Percentiles rank a stretch among this genome's conserved stretches.
These are phyloP conservation scores for Tricholoma matsutake DNA, from an alignment of 768 basidiomycete species.

Conservation along the genomic window DNA sequence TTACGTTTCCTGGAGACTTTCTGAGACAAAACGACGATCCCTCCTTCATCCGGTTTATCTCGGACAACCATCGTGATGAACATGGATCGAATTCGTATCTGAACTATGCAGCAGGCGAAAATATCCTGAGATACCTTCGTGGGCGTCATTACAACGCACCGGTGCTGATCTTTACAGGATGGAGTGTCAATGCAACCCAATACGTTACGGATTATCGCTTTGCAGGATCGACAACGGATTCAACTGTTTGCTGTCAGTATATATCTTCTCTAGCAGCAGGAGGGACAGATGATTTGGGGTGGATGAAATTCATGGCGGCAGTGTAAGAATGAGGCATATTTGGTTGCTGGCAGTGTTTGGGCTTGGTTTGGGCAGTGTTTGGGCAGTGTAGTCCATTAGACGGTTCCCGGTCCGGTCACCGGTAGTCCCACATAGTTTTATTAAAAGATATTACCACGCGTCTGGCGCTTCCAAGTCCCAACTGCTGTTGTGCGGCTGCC, in stretches of 20 bases:
- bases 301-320: background rate
- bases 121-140: constrained; percentile 23
- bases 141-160: constrained; percentile 17
- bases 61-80: constrained; percentile 28
- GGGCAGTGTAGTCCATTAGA: no score
- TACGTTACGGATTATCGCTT: constrained; percentile 19
- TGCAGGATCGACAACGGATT: constrained; percentile 17
- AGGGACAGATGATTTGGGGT: background rate
- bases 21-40: constrained; percentile 20
- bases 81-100: constrained; percentile 3
- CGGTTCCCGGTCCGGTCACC: no score
- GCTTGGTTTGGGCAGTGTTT: no score
- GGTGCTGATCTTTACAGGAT: constrained; percentile 21
- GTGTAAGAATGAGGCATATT: no score
- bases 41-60: constrained; percentile 25
- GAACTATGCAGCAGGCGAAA: constrained; percentile 24
- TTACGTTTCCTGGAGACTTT: constrained; percentile 13
- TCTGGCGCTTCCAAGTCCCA: no score
- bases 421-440: no score
- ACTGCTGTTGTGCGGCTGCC: no score
- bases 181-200: constrained; percentile 13
- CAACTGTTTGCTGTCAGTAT: constrained; percentile 2
- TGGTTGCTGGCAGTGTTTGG: no score
- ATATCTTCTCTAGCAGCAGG: constrained; percentile 3
- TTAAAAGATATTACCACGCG: no score